Percentiles rank a stretch among this genome's conserved stretches.
phyloP scores from a whole-genome alignment of 139 green algal genomes.

The Chlorella sp. region DNA sequence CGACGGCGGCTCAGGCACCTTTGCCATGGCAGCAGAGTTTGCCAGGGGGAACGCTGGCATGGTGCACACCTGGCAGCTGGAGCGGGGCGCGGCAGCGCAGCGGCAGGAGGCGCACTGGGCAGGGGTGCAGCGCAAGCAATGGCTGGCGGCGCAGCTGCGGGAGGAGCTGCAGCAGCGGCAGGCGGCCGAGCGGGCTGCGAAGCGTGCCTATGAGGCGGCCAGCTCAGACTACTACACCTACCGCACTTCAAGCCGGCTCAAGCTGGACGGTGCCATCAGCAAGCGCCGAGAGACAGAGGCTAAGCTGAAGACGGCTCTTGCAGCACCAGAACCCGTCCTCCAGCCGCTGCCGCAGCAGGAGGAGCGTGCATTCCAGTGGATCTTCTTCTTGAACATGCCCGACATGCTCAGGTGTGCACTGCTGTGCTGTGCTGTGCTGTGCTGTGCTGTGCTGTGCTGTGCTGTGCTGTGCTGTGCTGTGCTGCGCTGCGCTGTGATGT shows the following conservation, averaged over 20 bases:
- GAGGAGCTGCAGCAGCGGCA: neutral
- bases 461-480: too few relatives aligned
- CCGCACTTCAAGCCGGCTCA: too few relatives aligned
- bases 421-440: too few relatives aligned
- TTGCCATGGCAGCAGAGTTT: constrained; percentile 31
- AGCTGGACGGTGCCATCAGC: too few relatives aligned
- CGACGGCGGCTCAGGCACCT: constrained; percentile 29
- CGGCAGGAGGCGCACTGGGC: constrained; percentile 46
- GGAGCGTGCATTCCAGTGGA: constrained; percentile 31
- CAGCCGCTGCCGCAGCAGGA: constrained; percentile 50
- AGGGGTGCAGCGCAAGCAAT: constrained; percentile 53
- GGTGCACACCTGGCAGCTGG: neutral
- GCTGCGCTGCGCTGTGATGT: too few relatives aligned
- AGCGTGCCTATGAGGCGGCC: too few relatives aligned
- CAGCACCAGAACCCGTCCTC: constrained; percentile 46
- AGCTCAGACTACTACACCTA: too few relatives aligned
- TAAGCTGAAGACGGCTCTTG: neutral
- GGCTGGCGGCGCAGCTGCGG: neutral
- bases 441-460: too few relatives aligned
- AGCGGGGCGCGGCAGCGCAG: constrained; percentile 35
- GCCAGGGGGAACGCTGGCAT: neutral
- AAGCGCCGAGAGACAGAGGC: neutral
- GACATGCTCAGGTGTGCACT: constrained; percentile 30
- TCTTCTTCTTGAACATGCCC: constrained; percentile 67
- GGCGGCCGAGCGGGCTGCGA: neutral